phyloP scores from a whole-genome alignment of 306 rosid species.

The Datisca glomerata region DNA sequence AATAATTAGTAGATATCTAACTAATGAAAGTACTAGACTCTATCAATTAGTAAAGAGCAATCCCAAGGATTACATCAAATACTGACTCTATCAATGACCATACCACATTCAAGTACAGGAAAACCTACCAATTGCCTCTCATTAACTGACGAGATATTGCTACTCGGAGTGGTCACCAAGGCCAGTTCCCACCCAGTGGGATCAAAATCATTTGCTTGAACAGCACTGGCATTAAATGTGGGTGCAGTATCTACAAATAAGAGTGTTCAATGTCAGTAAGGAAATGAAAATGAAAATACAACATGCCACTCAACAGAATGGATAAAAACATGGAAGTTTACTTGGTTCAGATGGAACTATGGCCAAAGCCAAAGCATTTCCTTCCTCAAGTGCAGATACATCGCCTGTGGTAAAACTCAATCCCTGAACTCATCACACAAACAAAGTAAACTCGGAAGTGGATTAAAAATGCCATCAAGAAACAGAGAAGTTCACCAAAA shows the following conservation, averaged over 20 bases:
- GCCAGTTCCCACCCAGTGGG: conserved; percentile 99
- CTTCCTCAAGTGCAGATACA: conserved; percentile 72
- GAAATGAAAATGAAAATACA: conserved; percentile 11
- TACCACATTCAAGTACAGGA: too few species aligned
- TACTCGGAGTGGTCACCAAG: conserved; percentile 82
- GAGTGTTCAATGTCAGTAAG: conserved; percentile 9
- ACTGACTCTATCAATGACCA: too few species aligned
- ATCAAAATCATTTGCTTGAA: conserved; percentile 63
- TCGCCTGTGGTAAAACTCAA: conserved; percentile 45
- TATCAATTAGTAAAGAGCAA: too few species aligned
- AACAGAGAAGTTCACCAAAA: background rate
- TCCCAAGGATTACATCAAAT: too few species aligned
- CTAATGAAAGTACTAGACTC: too few species aligned
- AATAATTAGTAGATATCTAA: too few species aligned
- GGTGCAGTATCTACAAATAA: conserved; percentile 36
- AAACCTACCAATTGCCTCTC: conserved; percentile 89
- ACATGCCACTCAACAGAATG: conserved; percentile 13
- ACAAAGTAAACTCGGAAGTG: too few species aligned
- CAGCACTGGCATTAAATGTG: conserved; percentile 40
- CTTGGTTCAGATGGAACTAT: conserved; percentile 68
- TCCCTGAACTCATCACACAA: conserved; percentile 43
- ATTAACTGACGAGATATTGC: conserved; percentile 59
- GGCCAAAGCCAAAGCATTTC: conserved; percentile 88
- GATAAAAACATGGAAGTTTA: conserved; percentile 16
- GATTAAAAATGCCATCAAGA: too few species aligned